These are phyloP conservation scores for Metroxylon sagu DNA, from an alignment of 176 grass and related monocot genomes.

Conservation along the genomic window DNA sequence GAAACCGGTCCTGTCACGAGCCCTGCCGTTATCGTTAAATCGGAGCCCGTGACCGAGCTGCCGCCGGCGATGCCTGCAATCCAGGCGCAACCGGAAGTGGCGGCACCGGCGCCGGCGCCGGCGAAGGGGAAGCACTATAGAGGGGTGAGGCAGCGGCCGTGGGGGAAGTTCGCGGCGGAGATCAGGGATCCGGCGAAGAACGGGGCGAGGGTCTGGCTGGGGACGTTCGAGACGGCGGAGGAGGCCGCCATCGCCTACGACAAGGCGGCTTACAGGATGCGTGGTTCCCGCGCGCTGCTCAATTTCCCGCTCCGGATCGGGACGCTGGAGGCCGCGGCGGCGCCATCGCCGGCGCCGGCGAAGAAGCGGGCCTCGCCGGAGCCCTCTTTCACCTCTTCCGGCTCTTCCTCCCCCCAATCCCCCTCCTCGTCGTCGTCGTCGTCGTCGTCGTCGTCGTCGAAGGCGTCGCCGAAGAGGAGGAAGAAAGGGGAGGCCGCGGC, in stretches of 20 bases:
- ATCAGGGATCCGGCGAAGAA: conserved; percentile 66
- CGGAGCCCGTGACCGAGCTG: not conserved
- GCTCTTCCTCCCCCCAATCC: not conserved
- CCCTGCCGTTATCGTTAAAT: not conserved
- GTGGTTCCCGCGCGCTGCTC: conserved; percentile 74
- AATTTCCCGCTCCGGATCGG: conserved; percentile 61
- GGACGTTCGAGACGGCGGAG: conserved; percentile 72
- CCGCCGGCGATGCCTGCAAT: not conserved
- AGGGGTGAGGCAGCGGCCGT: conserved; percentile 57
- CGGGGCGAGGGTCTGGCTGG: conserved; percentile 80
- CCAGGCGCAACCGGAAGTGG: not conserved
- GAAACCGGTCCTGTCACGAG: not conserved
- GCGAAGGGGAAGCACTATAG: conserved; percentile 55
- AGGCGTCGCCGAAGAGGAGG: conserved; percentile 7
- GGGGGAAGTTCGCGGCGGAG: conserved; percentile 63
- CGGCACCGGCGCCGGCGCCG: not conserved
- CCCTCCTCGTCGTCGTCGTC: not conserved
- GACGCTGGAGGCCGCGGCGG: not conserved
- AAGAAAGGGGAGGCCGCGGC: conserved; percentile 4
- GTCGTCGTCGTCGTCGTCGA: not conserved
- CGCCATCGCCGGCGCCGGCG: not conserved
- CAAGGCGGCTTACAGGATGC: conserved; percentile 80
- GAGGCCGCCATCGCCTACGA: conserved; percentile 74
- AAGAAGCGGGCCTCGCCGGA: conserved; percentile 13
- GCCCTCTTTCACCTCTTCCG: conserved; percentile 2